Evolutionary conservation across 345 rosid species (phyloP), one percentile per base, ranked within the genome.

Genomic region (Boechera retrofracta): DNA sequence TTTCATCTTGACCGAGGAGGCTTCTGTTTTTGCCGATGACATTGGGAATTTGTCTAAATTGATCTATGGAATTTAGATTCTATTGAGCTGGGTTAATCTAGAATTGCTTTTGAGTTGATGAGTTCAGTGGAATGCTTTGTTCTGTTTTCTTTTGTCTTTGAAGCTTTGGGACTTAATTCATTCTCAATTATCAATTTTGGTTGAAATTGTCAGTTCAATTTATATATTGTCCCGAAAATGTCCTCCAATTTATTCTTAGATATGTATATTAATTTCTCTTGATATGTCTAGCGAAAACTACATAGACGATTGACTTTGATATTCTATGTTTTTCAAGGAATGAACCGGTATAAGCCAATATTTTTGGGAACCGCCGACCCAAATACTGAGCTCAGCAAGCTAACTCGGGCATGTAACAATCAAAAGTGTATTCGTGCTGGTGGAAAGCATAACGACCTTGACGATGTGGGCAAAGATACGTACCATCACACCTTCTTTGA

Each of bases 401-500:
- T 92, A 13, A 74, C 81, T 0, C 87, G 98, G 12, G 96, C 97
- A 16, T 92, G 88, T 84, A 89, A 92, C 83, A 92, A 97, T 24
- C 99, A 95, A 67, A 95, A 95, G 87, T 95, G 97, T 76, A 95
- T 95, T 45, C 91, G 98, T 13, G 99, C 99, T 3, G 99, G 98
- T 29, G 99, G 97, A 41, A 95, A 95, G 83, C 98, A 95, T 77
- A 95, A 95, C 58, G 99, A 95, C 79, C 89, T 95, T 2, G 99
- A 95, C 36, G 99, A 95, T 79, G 99, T 95, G 4, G 99, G 99
- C 38, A 92, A 95, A 77, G 99, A 95, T 68, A 92, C 99, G 24
- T 95, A 95, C 76, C 98, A 95, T 77, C 99, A 95, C 68, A 92
- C 99, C n/a, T 92, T 95, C 91, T 95, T 95, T 77, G 98, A 95